Conservation (phyloP, 352 stramenopile species). For the Pythium sp. region DNA sequence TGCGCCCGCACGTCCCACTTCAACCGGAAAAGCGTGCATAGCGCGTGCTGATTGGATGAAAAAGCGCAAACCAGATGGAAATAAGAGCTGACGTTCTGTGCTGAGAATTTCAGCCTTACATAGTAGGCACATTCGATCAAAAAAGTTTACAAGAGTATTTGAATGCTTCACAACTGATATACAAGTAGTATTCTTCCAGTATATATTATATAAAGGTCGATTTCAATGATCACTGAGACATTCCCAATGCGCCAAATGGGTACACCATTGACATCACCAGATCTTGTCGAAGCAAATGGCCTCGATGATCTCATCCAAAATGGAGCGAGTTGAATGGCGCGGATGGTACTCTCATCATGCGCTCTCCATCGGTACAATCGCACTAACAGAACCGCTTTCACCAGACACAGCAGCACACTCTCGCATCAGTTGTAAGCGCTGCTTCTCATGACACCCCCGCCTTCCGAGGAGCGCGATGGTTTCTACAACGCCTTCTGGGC, state of each 20-base stretch:
- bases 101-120: background rate
- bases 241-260: background rate
- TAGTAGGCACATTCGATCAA: background rate
- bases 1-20: background rate
- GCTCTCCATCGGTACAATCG: background rate
- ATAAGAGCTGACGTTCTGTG: background rate
- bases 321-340: background rate
- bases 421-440: no score
- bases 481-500: conserved; percentile 44
- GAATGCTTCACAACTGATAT: background rate
- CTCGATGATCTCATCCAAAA: background rate
- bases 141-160: background rate
- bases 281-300: background rate
- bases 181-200: background rate
- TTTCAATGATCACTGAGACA: background rate
- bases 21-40: background rate
- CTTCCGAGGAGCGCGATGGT: conserved; percentile 10
- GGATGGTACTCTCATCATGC: background rate
- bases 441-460: conserved; percentile 5
- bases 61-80: background rate
- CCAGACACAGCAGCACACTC: background rate
- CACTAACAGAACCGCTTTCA: background rate
- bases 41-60: conserved; percentile 1
- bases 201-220: background rate
- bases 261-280: background rate